phyloP scores from a whole-genome alignment of 2,329 filamentous ascomycete genomes.

The Penicillium hesseltinei region DNA sequence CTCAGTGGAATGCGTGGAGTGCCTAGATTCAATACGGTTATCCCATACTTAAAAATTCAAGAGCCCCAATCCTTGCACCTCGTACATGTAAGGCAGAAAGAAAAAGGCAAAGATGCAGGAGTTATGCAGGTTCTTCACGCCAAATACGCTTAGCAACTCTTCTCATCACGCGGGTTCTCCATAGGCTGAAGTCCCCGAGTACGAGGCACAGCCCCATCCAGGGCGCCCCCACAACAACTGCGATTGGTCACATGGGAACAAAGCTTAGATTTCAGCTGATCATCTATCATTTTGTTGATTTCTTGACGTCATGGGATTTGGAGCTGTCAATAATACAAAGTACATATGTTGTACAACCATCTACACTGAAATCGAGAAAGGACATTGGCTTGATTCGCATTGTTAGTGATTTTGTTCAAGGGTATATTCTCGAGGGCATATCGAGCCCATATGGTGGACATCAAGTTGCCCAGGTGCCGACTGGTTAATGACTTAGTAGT shows the following conservation, averaged over 20 bases:
- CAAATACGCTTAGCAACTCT: neutral
- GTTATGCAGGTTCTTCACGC: constrained; percentile 1
- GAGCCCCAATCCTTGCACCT: neutral
- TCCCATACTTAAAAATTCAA: neutral
- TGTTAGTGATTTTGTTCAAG: neutral
- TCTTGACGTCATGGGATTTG: neutral
- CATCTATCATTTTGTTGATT: neutral
- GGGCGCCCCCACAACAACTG: neutral
- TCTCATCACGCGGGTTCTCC: neutral
- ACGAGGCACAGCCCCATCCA: constrained; percentile 4
- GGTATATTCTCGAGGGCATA: neutral
- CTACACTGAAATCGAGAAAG: neutral
- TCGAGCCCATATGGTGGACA: neutral
- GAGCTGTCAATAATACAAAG: neutral
- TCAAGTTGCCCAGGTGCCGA: neutral
- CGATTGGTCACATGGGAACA: neutral
- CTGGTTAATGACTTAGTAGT: neutral
- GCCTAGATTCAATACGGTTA: neutral
- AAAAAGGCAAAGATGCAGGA: neutral
- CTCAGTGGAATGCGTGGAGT: neutral
- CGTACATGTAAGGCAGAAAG: neutral
- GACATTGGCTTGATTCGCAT: neutral
- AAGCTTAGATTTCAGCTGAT: constrained; percentile 2
- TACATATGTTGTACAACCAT: neutral
- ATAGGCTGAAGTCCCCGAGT: neutral